Conservation (phyloP, 495 filamentous ascomycete species). For the Neurospora sp. region DNA sequence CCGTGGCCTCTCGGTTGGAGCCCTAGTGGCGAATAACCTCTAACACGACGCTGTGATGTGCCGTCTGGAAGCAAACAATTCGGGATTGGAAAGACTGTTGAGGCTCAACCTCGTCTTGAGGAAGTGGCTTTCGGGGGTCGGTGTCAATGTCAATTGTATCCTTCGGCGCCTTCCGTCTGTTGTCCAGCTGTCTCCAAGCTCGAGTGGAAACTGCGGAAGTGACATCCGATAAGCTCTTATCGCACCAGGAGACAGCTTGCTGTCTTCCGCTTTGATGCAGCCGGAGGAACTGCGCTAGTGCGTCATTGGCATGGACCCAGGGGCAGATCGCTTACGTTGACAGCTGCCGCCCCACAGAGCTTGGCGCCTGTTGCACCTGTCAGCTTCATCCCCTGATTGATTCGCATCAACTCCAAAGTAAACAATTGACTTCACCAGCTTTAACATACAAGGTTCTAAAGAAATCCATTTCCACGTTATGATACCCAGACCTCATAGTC, state of each 20-base stretch:
- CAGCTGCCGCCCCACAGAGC: neutral
- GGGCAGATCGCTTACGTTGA: neutral
- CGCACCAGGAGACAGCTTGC: neutral
- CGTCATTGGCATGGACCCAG: neutral
- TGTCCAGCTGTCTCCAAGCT: neutral
- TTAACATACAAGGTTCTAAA: neutral
- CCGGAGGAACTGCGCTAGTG: neutral
- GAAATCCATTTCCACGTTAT: neutral
- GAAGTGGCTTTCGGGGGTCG: neutral
- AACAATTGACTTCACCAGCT: neutral
- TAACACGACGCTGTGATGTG: neutral
- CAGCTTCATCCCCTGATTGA: neutral
- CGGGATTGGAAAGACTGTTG: neutral
- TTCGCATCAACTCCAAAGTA: neutral
- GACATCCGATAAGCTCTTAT: neutral
- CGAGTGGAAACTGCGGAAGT: neutral
- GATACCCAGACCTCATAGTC: neutral
- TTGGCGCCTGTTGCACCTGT: neutral
- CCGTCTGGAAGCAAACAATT: neutral
- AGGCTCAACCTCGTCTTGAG: neutral
- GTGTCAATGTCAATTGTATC: neutral
- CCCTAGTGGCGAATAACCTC: neutral
- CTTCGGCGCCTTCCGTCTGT: neutral
- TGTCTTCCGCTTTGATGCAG: neutral
- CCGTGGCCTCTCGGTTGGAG: conserved; percentile 5